Evolutionary conservation across 2,329 filamentous ascomycete genomes (phyloP).

Genomic region (Delphinella strobiligena): DNA sequence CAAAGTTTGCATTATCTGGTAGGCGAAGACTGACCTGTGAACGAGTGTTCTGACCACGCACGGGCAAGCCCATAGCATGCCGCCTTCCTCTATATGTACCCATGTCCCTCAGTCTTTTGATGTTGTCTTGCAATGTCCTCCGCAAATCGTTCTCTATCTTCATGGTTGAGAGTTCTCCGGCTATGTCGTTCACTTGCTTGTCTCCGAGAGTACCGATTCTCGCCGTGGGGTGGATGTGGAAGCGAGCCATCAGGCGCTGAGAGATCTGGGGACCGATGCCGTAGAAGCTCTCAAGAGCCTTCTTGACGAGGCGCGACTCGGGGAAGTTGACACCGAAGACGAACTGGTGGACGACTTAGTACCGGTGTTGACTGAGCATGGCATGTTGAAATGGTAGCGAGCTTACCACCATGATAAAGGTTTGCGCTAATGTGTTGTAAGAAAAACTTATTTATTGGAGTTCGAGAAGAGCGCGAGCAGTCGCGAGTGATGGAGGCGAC

Average conservation of each 20-base stretch:
- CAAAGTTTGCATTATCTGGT: background rate
- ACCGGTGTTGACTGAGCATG: background rate
- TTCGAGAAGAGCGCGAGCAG: no score
- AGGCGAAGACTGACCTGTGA: conserved; percentile 45
- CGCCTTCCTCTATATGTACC: conserved; percentile 77
- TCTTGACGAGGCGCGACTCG: conserved; percentile 61
- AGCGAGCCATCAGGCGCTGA: conserved; percentile 69
- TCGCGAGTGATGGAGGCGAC: no score
- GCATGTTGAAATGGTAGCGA: background rate
- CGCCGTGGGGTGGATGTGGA: conserved; percentile 74
- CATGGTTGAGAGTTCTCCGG: conserved; percentile 77
- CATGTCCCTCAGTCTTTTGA: conserved; percentile 76
- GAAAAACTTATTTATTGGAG: no score
- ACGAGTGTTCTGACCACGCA: conserved; percentile 79
- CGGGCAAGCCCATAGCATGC: conserved; percentile 86
- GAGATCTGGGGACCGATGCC: conserved; percentile 63
- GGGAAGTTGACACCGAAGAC: conserved; percentile 78
- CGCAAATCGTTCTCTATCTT: conserved; percentile 84
- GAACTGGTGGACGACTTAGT: conserved; percentile 33
- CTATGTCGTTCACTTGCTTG: conserved; percentile 69
- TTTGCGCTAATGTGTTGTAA: no score
- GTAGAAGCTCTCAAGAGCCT: conserved; percentile 72
- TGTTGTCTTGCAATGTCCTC: conserved; percentile 70
- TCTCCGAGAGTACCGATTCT: conserved; percentile 63
- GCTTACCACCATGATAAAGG: conserved; percentile 9